phyloP scores from a whole-genome alignment of 345 rosid species.

The Hypericum perforatum region DNA sequence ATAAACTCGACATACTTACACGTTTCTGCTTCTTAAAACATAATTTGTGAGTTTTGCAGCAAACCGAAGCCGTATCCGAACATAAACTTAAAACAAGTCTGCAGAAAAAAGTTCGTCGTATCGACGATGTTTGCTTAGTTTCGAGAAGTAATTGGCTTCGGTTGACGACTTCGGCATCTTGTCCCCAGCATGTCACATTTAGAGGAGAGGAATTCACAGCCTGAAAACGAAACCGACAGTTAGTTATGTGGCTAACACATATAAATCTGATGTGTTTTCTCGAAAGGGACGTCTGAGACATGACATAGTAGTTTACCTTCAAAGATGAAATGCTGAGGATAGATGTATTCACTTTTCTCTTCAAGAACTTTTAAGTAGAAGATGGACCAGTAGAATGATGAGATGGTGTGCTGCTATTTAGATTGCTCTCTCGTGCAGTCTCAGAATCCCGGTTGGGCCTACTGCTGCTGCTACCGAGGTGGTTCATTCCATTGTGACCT shows the following conservation, averaged over 20 bases:
- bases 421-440: constrained; percentile 11
- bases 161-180: constrained; percentile 10
- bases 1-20: too few relatives aligned
- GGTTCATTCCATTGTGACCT: constrained; percentile 20
- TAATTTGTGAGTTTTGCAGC: too few relatives aligned
- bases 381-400: too few relatives aligned
- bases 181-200: constrained; percentile 37
- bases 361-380: too few relatives aligned
- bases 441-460: constrained; percentile 20
- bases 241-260: background rate
- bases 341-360: constrained; percentile 13
- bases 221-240: constrained; percentile 15
- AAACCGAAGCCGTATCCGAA: too few relatives aligned
- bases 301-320: constrained; percentile 22
- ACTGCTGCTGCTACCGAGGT: constrained; percentile 23
- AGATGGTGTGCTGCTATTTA: too few relatives aligned
- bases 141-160: too few relatives aligned
- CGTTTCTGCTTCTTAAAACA: too few relatives aligned
- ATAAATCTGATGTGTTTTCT: too few relatives aligned
- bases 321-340: constrained; percentile 42
- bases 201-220: constrained; percentile 20
- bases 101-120: too few relatives aligned
- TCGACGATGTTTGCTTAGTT: too few relatives aligned
- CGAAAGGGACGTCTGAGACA: background rate
- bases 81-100: too few relatives aligned